phyloP scores from a whole-genome alignment of 441 rosid genomes.

The Croton laevigatus region DNA sequence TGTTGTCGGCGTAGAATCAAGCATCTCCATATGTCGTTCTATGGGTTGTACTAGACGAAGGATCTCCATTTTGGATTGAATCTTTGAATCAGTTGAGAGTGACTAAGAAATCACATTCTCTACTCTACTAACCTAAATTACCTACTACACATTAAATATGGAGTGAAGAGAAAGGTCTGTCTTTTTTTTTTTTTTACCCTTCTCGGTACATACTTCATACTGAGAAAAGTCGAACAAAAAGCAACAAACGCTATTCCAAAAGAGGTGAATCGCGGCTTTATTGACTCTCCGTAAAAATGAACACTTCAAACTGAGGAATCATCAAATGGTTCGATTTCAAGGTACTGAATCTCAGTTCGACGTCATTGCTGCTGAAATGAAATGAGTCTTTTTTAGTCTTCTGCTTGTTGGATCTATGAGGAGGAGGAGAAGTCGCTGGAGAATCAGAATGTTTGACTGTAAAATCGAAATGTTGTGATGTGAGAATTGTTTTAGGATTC shows the following conservation, averaged over 20 bases:
- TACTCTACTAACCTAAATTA: not conserved
- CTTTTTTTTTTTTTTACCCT: not conserved
- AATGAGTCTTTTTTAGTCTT: not conserved
- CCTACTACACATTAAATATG: not conserved
- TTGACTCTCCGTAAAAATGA: not conserved
- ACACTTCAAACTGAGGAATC: not conserved
- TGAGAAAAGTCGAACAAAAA: not conserved
- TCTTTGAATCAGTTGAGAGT: not conserved
- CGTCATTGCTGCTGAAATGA: slow-evolving; percentile 12
- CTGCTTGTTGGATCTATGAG: not conserved
- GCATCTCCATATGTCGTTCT: not conserved
- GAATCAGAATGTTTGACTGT: not conserved
- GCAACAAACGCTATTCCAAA: not conserved
- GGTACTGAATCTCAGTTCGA: not conserved
- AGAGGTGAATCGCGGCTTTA: slow-evolving; percentile 9
- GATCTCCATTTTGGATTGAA: not conserved
- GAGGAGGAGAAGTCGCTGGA: not conserved
- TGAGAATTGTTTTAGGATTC: no score
- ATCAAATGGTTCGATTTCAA: not conserved
- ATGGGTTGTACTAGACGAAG: not conserved
- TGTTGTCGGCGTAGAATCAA: slow-evolving; percentile 27
- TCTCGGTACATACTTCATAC: not conserved
- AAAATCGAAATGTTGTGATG: not conserved
- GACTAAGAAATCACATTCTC: not conserved
- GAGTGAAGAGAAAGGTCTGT: not conserved